Evolutionary conservation across 116 monocot genomes (phyloP).

Genomic region (Phalaenopsis hybrid): DNA sequence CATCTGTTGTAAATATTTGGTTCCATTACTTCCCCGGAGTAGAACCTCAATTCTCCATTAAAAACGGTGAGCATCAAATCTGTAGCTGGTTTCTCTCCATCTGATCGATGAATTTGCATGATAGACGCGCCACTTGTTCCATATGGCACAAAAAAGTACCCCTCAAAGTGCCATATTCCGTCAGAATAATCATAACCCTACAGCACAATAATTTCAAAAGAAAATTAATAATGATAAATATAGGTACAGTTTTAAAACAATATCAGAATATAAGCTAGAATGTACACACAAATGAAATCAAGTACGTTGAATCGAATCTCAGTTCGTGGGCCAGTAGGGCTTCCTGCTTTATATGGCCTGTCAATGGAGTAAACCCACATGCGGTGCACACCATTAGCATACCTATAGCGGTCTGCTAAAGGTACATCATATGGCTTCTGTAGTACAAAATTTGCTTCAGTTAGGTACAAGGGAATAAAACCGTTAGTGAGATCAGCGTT

Average conservation of each 20-base stretch:
- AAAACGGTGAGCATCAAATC: no score
- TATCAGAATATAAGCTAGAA: no score
- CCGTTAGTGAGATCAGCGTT: conserved; percentile 4
- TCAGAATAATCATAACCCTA: conserved; percentile 26
- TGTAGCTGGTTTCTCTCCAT: neutral
- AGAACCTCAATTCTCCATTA: no score
- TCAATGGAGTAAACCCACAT: conserved; percentile 16
- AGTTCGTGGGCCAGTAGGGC: neutral
- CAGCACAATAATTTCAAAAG: no score
- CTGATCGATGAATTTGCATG: conserved; percentile 17
- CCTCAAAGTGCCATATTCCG: conserved; percentile 32
- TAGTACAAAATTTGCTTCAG: neutral
- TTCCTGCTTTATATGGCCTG: conserved; percentile 3
- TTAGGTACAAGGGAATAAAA: neutral
- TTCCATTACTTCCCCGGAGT: neutral
- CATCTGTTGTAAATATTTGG: conserved; percentile 10
- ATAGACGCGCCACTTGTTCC: conserved; percentile 17
- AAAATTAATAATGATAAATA: no score
- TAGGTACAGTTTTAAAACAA: no score
- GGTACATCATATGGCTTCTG: conserved; percentile 1
- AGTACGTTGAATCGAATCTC: conserved; percentile 1
- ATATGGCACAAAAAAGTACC: conserved; percentile 15
- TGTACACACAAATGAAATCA: no score
- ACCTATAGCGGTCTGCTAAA: neutral
- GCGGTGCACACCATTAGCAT: conserved; percentile 11